phyloP scores from a whole-genome alignment of 1,139 yeast genomes.

The Debaryomycetaceae sp. region DNA sequence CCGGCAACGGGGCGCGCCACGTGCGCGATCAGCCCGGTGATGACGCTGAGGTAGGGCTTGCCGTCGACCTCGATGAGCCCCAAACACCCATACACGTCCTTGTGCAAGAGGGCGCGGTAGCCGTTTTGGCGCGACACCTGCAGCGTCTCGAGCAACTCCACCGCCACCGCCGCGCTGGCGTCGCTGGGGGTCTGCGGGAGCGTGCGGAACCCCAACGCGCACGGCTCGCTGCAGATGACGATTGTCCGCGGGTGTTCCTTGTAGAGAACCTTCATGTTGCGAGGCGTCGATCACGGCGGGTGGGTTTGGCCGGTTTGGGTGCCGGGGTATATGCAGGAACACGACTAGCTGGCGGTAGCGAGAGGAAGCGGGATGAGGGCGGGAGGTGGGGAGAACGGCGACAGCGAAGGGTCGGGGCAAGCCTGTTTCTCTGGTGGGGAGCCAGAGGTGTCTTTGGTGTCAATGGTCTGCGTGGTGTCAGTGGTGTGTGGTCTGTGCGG shows the following conservation, averaged over 20 bases:
- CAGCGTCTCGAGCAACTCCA: conserved; percentile 44
- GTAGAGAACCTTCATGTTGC: conserved; percentile 45
- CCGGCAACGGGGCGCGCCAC: conserved; percentile 84
- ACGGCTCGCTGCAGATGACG: conserved; percentile 48
- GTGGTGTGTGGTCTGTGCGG: no score
- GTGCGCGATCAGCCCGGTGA: conserved; percentile 63
- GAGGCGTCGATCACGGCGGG: no score
- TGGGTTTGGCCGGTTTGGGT: no score
- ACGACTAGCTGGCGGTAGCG: no score
- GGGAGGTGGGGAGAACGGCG: no score
- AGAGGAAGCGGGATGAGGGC: no score
- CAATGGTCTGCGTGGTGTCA: no score
- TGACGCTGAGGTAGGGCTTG: conserved; percentile 72
- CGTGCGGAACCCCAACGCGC: conserved; percentile 47
- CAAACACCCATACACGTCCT: conserved; percentile 72
- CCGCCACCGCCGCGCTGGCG: conserved; percentile 37
- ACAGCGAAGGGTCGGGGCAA: no score
- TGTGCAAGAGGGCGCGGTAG: conserved; percentile 46
- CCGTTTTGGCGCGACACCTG: conserved; percentile 35
- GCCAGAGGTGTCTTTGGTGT: no score
- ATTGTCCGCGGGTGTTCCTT: conserved; percentile 50
- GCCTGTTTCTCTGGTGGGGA: no score
- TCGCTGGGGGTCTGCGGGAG: conserved; percentile 10
- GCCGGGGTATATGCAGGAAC: no score
- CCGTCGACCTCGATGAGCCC: conserved; percentile 72